These are phyloP conservation scores for Skeletonema costatum DNA, from an alignment of 108 stramenopile genomes.

Conservation along the genomic window DNA sequence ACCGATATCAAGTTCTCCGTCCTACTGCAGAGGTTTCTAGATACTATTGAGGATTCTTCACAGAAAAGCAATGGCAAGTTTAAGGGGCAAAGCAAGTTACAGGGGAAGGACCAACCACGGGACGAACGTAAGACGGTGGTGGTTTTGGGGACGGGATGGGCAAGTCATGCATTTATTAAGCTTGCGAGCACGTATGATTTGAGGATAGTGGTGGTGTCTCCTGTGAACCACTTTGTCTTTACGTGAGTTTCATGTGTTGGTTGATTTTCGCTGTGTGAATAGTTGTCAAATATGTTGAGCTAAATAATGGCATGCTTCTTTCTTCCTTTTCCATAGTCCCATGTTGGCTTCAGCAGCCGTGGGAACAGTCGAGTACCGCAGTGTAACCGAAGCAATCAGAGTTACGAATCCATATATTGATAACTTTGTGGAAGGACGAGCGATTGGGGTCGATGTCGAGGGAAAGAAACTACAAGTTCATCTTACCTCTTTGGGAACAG, in stretches of 20 bases:
- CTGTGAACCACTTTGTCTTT: slow-evolving; percentile 39
- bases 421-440: slow-evolving; percentile 54
- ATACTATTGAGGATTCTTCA: slow-evolving; percentile 35
- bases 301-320: not conserved
- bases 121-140: slow-evolving; percentile 47
- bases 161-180: slow-evolving; percentile 69
- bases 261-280: not conserved
- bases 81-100: slow-evolving; percentile 17
- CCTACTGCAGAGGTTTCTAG: slow-evolving; percentile 32
- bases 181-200: slow-evolving; percentile 56
- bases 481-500: slow-evolving; percentile 44
- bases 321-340: slow-evolving; percentile 5
- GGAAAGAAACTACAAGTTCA: slow-evolving; percentile 44
- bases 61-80: slow-evolving; percentile 46
- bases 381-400: slow-evolving; percentile 35
- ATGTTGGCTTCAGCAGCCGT: slow-evolving; percentile 40
- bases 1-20: slow-evolving; percentile 30
- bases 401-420: slow-evolving; percentile 43
- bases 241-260: not conserved
- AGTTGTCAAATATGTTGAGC: too few species aligned
- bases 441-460: slow-evolving; percentile 43
- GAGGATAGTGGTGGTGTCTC: slow-evolving; percentile 52
- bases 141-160: slow-evolving; percentile 62
- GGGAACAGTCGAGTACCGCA: slow-evolving; percentile 46
- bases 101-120: not conserved